Base-by-base conservation (phyloP, 2,329 filamentous ascomycete genomes). In the Fusarium azukiicola region DNA sequence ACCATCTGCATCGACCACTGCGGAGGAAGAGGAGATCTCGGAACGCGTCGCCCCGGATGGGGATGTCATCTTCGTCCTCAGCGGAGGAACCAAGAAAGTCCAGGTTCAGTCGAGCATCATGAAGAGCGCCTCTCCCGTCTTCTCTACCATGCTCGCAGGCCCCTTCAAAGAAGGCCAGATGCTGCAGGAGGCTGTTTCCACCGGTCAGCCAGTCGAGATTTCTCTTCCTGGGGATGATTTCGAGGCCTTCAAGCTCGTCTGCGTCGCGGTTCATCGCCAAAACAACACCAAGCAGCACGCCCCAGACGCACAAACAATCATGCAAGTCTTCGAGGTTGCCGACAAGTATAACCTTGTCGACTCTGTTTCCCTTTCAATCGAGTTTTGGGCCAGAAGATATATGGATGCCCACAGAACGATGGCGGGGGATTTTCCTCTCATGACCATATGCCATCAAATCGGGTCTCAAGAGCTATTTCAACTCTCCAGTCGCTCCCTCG, bases 21-120 rank as follows among this genome's bases (percentile, higher is more conserved):
- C 16, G 13, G 13, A 11, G 36, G 63, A 67, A 21, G 23, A 38
- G 6, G 46, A 5, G 9, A 6, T 32, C 4, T 23, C 71, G 5
- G 56, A 71, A 21, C 54, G 67, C 17, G n/a, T 76, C 61, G 72
- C 70, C 9, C 56, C 72, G 9, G 46, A 69, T 75, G 70, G 70
- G 50, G 64, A 77, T 17, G 14, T 73, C 12, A 32, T 76, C 23
- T 76, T 78, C 38, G 19, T 72, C 23, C 42, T 77, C 4, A 42
- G 67, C 19, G 23, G 27, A 13, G 61, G 54, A 10, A 21, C 40
- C 9, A 42, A 58, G 5, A 44, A 52, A 19, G 19, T 78, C 8
- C 76, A 73, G 32, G 72, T 75, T 47, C 52, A 54, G 19, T 75
- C 72, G 12, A 38, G n/a, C 56, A 17, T 74, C 38, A 44, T 76